Evolutionary conservation across 106 monocot species (phyloP), one percentile per base, ranked within the genome.

Genomic region (Apostasia ramifera): DNA sequence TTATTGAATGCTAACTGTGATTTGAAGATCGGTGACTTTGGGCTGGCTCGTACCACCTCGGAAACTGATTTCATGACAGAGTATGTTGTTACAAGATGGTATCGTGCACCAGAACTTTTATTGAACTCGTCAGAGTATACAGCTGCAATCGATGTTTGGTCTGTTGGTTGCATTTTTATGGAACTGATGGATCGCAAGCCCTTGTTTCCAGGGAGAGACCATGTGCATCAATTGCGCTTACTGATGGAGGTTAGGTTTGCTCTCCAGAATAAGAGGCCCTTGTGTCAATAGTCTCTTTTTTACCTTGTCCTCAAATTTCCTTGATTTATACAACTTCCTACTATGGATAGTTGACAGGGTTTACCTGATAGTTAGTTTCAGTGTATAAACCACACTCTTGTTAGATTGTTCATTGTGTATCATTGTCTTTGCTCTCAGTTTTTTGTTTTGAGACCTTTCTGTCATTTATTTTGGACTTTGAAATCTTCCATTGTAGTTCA

Each of bases 61-160:
- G 95, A 95, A 78, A 89, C 95, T n/a, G 95, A 91, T 83, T 95
- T 95, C 79, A 95, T 95, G 95, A 95, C 95, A 4, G 95, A 95
- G 50, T 92, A 95, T 74, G 95, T 92, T 74, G 95, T 91, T 54
- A 95, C 95, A 56, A 83, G 95, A 79, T 95, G 95, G 95, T 95
- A 95, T 47, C 78, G 95, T 69, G 91, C 95, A 67, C 95, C 95
- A 52, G 95, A 95, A 53, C 69, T 95, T 52, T 70, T 95, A 57
- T 68, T 95, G 48, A 95, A 95, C 79, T 89, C 91, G 69, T 91
- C 95, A 53, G 92, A 95, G 56, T 95, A 95, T 77, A 92, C 89
- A 44, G 79, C 95, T 45, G 86, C 95, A 68, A 92, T 95, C 79
- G 95, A 95, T 86, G 86, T 95, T 3, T 95, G 95, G 95, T 95